Conservation (phyloP, 208 protist genomes). For the Leishmania amazonensis region DNA sequence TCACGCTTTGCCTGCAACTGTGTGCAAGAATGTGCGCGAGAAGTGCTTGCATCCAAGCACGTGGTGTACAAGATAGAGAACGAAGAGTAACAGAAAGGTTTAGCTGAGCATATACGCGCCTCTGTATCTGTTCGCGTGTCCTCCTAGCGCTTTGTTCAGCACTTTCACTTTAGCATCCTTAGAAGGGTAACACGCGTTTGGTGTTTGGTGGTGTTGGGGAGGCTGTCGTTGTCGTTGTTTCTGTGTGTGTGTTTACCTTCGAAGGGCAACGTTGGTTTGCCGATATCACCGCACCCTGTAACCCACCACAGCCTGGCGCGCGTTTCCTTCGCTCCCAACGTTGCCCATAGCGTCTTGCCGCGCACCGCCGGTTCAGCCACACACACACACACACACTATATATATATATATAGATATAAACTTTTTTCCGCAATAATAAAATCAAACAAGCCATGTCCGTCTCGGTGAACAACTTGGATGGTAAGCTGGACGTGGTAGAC, state of each 20-base stretch:
- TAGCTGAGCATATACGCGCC: background rate
- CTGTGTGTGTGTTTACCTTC: background rate
- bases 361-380: background rate
- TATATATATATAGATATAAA: background rate
- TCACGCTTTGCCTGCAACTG: background rate
- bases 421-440: too few relatives aligned
- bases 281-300: background rate
- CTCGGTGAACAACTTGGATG: constrained; percentile 31
- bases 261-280: background rate
- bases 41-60: background rate
- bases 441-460: background rate
- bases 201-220: too few relatives aligned
- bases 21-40: background rate
- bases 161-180: too few relatives aligned
- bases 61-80: background rate
- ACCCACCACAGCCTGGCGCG: background rate
- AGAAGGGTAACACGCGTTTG: too few relatives aligned
- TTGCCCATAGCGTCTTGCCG: background rate
- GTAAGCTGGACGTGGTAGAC: constrained; percentile 58
- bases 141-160: too few relatives aligned
- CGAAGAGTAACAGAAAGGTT: background rate
- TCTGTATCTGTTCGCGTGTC: background rate
- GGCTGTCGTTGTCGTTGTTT: background rate
- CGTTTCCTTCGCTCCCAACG: background rate
- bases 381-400: background rate